These are phyloP conservation scores for Apophysomyces ossiformis DNA, from an alignment of 371 early-diverging fungal species.

Conservation along the genomic window DNA sequence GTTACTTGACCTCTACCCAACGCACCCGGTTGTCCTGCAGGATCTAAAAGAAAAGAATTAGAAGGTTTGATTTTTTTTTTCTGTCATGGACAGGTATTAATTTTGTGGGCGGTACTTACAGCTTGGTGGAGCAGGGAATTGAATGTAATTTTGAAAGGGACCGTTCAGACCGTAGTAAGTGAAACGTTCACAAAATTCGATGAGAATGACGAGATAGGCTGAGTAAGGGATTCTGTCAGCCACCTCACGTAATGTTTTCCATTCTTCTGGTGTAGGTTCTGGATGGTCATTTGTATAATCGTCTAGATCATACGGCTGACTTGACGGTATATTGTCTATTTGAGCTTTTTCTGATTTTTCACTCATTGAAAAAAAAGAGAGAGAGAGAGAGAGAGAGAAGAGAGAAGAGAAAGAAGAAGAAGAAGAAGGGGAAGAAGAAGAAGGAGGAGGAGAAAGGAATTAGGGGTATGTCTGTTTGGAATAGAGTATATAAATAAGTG, in stretches of 20 bases:
- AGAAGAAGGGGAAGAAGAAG: not conserved
- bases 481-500: not conserved
- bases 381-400: not conserved
- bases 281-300: conserved; percentile 21
- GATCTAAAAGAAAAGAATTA: conserved; percentile 28
- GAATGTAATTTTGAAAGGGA: conserved; percentile 68
- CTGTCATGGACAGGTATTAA: no score
- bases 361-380: conserved; percentile 2
- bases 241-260: conserved; percentile 49
- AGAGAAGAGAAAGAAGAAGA: not conserved
- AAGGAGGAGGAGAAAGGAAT: not conserved
- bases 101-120: conserved; percentile 36
- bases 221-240: conserved; percentile 57
- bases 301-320: conserved; percentile 14
- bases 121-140: conserved; percentile 47
- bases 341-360: conserved; percentile 21
- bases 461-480: no score
- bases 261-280: conserved; percentile 57
- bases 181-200: conserved; percentile 82
- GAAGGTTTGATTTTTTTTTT: not conserved
- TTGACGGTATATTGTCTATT: not conserved
- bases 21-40: conserved; percentile 52
- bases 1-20: conserved; percentile 50
- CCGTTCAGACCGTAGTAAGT: conserved; percentile 73
- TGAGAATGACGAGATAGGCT: conserved; percentile 66